Percentiles rank a stretch among this genome's conserved stretches.
phyloP scores from a whole-genome alignment of 1,139 yeast genomes.

The Kluyveromyces sp. region DNA sequence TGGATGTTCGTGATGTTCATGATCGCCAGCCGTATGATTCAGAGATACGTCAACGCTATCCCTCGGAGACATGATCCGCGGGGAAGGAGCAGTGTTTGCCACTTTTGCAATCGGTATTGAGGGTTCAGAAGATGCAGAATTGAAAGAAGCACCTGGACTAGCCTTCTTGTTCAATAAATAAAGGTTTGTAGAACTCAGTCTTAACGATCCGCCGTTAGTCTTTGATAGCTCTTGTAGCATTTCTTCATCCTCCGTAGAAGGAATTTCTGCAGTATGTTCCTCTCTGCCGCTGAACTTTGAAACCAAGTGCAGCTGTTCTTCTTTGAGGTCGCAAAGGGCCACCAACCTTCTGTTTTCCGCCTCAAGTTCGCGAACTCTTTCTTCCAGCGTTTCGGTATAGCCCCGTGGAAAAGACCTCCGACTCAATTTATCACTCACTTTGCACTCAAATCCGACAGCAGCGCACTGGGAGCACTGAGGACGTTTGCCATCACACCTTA shows the following conservation, averaged over 20 bases:
- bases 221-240: conserved; percentile 19
- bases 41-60: conserved; percentile 21
- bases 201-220: conserved; percentile 20
- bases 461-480: conserved; percentile 57
- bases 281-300: conserved; percentile 16
- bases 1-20: not conserved
- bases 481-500: conserved; percentile 33
- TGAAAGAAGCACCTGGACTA: not conserved
- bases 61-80: conserved; percentile 6
- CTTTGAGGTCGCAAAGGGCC: conserved; percentile 51
- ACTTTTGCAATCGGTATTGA: conserved; percentile 5
- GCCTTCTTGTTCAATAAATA: conserved; percentile 25
- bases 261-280: conserved; percentile 6
- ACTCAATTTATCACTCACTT: conserved; percentile 62
- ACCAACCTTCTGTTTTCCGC: conserved; percentile 46
- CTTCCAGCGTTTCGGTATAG: conserved; percentile 62
- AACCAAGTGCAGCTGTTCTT: conserved; percentile 46
- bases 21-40: not conserved
- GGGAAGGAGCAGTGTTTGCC: conserved; percentile 6
- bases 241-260: conserved; percentile 16
- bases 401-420: conserved; percentile 70
- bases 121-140: conserved; percentile 8
- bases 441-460: conserved; percentile 64
- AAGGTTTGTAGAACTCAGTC: conserved; percentile 31
- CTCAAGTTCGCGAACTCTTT: conserved; percentile 55